These are phyloP conservation scores for Ganoderma boninense DNA, from an alignment of 1,284 basidiomycete species.

Conservation along the genomic window DNA sequence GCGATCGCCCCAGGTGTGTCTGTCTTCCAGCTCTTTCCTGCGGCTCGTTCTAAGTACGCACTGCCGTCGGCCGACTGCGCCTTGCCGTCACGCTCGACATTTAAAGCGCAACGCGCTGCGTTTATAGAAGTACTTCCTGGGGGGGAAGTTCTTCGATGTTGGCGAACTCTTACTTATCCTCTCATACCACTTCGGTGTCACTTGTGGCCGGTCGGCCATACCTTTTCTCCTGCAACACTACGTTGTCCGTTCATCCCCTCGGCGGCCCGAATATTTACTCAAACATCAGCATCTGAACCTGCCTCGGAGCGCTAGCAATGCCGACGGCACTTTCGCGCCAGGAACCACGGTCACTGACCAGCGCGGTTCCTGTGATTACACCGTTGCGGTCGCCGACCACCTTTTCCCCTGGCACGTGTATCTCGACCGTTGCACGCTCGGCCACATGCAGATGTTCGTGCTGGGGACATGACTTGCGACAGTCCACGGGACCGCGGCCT, in stretches of 20 bases:
- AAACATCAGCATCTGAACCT: neutral
- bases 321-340: neutral
- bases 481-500: neutral
- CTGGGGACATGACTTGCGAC: neutral
- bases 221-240: neutral
- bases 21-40: neutral
- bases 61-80: neutral
- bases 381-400: neutral
- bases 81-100: neutral
- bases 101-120: neutral
- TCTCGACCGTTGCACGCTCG: neutral
- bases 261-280: no score
- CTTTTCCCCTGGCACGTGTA: neutral
- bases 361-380: neutral
- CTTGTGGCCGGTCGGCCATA: neutral
- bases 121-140: neutral
- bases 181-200: neutral
- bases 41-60: neutral
- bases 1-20: conserved; percentile 4
- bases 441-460: neutral
- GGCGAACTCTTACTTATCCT: neutral
- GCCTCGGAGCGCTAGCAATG: neutral
- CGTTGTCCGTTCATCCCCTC: neutral
- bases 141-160: neutral
- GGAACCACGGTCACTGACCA: neutral